Evolutionary conservation across 352 stramenopile species (phyloP).

Genomic region (Globisporangium radiosum): DNA sequence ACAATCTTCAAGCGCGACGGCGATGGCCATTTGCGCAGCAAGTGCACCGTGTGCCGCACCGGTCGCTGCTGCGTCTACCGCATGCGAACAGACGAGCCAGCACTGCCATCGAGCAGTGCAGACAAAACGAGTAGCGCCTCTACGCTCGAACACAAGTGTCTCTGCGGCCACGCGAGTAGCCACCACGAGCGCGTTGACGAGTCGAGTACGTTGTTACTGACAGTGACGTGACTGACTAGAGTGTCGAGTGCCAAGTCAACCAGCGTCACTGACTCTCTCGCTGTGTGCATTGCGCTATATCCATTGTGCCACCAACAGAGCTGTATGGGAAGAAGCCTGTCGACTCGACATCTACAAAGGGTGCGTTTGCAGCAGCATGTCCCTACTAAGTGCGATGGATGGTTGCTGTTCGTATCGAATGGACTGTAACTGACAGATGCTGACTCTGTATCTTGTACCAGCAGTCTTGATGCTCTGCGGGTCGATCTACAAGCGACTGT

Average conservation of each 20-base stretch:
- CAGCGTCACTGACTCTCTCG: too few species aligned
- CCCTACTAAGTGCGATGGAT: too few species aligned
- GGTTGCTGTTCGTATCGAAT: background rate
- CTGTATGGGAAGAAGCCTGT: constrained; percentile 58
- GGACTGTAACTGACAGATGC: background rate
- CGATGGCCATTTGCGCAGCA: constrained; percentile 55
- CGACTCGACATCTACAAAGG: constrained; percentile 60
- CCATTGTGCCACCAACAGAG: constrained; percentile 17
- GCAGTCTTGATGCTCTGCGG: constrained; percentile 65
- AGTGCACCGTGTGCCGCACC: constrained; percentile 65
- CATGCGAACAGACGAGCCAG: constrained; percentile 19
- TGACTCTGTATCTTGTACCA: constrained; percentile 4
- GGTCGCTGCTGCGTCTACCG: constrained; percentile 71
- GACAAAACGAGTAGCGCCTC: constrained; percentile 22
- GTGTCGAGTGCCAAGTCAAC: background rate
- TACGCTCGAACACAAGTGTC: constrained; percentile 33
- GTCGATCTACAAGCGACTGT: constrained; percentile 66
- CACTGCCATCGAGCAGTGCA: constrained; percentile 7
- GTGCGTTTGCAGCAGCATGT: constrained; percentile 9
- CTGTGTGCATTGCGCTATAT: background rate
- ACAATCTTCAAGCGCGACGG: constrained; percentile 73
- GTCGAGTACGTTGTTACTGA: constrained; percentile 29
- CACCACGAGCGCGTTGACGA: constrained; percentile 75
- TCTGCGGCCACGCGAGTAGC: constrained; percentile 69
- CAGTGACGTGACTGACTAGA: constrained; percentile 7